Base-by-base conservation (phyloP, 2,329 filamentous ascomycete species). In the Xylariaceae sp. region DNA sequence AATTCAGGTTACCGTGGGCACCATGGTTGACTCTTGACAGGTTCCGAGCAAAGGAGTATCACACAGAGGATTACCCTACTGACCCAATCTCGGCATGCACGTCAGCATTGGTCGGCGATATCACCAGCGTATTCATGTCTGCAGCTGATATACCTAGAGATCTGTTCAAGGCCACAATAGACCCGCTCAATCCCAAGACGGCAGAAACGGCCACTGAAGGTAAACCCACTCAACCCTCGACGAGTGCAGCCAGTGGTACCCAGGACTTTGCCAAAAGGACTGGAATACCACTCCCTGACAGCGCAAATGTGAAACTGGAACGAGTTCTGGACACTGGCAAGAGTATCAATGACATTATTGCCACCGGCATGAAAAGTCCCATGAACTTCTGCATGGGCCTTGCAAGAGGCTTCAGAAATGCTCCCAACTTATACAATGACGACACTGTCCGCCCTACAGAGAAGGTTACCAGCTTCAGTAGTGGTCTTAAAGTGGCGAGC, bases 341-440 rank as follows among this genome's bases (percentile, higher is more conserved):
- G 65, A 85, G 87, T 1, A 81, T 92, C 41, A 82, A 84, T 18
- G 83, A 86, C n/a, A 87, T 94, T 52, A 84, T 92, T 4, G 82
- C 82, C 9, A 86, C 88, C n/a, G 84, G 89, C 4, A 79, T 93
- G 60, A 90, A 89, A 66, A 87, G 88, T 1, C 92, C 92, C 0
- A 88, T 94, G 80, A 90, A 96, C 71, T 88, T 96, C 64, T 90
- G 89, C 47, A 75, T 96, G 48, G 89, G 89, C 0, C 75, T 96
- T 44, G 88, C 92, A 0, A 89, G 88, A 72, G 92, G 92, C 0
- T 95, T 96, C 71, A 88, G 93, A 70, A 96, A 96, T 67, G 88
- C 89, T 4, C 92, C 92, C 0, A 87, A 84, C 65, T 77, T 96
- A 0, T 96, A 96, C 70, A 89, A 92, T 48, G 92, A 96, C 67